Conservation (phyloP, 805 yeast genomes). For the Danielozyma ontarioensis region DNA sequence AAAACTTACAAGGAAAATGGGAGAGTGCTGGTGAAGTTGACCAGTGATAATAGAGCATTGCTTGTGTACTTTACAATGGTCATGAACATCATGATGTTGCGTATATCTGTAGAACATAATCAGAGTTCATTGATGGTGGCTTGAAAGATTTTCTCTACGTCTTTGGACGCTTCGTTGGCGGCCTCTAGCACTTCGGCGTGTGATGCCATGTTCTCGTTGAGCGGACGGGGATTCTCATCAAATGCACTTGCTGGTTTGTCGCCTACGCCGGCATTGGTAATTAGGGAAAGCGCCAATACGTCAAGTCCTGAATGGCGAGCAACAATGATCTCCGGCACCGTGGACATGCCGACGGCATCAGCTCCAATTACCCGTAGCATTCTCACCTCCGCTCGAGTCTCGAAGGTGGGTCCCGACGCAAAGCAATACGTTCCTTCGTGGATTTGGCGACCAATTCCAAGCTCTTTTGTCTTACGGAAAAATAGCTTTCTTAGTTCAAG, state of each 20-base stretch:
- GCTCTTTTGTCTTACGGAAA: constrained; percentile 45
- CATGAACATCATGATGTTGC: neutral
- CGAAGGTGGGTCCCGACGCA: constrained; percentile 93
- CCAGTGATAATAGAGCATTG: constrained; percentile 40
- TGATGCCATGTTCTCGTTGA: constrained; percentile 75
- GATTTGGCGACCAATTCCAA: constrained; percentile 51
- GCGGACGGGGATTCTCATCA: constrained; percentile 46
- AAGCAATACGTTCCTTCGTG: constrained; percentile 86
- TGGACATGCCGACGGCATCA: constrained; percentile 96
- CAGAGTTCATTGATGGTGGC: constrained; percentile 48
- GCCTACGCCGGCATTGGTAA: constrained; percentile 78
- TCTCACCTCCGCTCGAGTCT: constrained; percentile 87
- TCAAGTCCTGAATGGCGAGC: constrained; percentile 84
- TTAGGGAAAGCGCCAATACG: constrained; percentile 79
- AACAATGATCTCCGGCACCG: constrained; percentile 91
- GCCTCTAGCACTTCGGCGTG: constrained; percentile 89
- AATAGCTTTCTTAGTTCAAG: constrained; percentile 61
- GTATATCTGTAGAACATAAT: neutral
- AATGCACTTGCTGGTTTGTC: constrained; percentile 64
- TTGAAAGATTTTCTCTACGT: constrained; percentile 67
- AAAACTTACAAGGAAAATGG: constrained; percentile 89
- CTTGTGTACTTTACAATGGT: neutral
- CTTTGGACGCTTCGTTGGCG: constrained; percentile 75
- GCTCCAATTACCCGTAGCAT: constrained; percentile 70
- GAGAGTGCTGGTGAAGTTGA: constrained; percentile 96